Evolutionary conservation across 805 yeast species (phyloP).

Genomic region (Lachancea fermentati): DNA sequence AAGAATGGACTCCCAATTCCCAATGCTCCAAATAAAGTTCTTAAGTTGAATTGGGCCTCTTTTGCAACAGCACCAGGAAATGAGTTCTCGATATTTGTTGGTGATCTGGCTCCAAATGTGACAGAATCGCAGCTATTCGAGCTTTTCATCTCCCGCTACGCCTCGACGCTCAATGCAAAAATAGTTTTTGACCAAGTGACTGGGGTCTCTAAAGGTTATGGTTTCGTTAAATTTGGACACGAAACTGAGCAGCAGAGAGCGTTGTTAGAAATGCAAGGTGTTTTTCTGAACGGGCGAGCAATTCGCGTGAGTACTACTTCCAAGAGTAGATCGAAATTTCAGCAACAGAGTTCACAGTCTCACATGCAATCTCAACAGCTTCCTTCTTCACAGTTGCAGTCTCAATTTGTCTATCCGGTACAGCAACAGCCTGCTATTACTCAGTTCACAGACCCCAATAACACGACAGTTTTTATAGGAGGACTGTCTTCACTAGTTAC

Average conservation of each 20-base stretch:
- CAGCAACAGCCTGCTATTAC: conserved; percentile 51
- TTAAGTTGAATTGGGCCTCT: conserved; percentile 80
- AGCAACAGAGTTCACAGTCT: conserved; percentile 4
- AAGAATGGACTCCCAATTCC: conserved; percentile 70
- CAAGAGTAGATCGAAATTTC: conserved; percentile 32
- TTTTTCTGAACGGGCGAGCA: conserved; percentile 62
- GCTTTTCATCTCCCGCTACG: conserved; percentile 60
- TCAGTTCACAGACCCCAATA: conserved; percentile 73
- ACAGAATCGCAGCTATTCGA: conserved; percentile 61
- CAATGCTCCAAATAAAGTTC: conserved; percentile 42
- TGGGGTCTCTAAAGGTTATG: conserved; percentile 75
- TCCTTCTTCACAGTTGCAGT: conserved; percentile 5
- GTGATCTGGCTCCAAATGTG: conserved; percentile 72
- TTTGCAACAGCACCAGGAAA: conserved; percentile 14
- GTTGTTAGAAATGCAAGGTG: conserved; percentile 76
- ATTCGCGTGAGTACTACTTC: conserved; percentile 72
- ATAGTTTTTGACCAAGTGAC: conserved; percentile 71
- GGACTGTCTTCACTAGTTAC: conserved; percentile 56
- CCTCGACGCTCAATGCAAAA: conserved; percentile 70
- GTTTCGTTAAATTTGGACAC: conserved; percentile 73
- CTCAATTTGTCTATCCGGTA: conserved; percentile 25
- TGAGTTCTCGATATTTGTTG: conserved; percentile 75
- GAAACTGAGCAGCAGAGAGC: conserved; percentile 69
- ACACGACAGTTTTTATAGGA: conserved; percentile 68
- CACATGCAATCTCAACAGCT: conserved; percentile 2